Evolutionary conservation across 257 asterid genomes (phyloP).

Genomic region (Osmanthus fragrans): DNA sequence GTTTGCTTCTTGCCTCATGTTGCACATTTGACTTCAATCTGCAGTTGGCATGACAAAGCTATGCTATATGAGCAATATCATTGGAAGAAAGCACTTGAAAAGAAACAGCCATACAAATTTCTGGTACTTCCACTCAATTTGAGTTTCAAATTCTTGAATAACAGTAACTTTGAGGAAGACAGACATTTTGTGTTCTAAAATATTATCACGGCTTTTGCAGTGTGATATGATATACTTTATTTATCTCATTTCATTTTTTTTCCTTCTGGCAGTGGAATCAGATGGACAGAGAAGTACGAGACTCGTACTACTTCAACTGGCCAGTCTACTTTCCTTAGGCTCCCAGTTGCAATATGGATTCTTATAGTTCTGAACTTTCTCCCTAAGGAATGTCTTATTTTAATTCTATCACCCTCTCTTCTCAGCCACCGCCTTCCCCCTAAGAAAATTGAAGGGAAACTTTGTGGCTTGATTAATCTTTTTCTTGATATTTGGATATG

Average conservation of each 20-base stretch:
- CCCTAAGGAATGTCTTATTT: neutral
- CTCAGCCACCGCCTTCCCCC: neutral
- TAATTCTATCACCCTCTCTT: neutral
- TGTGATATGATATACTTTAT: neutral
- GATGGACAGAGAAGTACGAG: conserved; percentile 55
- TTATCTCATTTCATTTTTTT: conserved; percentile 16
- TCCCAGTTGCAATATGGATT: neutral
- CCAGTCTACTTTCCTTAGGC: conserved; percentile 69
- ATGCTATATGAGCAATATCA: conserved; percentile 88
- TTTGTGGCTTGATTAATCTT: conserved; percentile 13
- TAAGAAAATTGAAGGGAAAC: neutral
- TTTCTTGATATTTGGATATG: conserved; percentile 8
- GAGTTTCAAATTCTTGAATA: neutral
- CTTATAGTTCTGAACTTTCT: conserved; percentile 3
- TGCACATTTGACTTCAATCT: conserved; percentile 16
- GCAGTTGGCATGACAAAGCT: conserved; percentile 93
- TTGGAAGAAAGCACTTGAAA: conserved; percentile 81
- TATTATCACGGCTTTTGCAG: too few species aligned
- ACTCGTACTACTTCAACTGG: conserved; percentile 90
- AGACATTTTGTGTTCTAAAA: neutral
- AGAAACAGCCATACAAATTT: conserved; percentile 69
- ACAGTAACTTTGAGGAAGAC: too few species aligned
- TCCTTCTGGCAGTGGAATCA: conserved; percentile 76
- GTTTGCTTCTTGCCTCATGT: neutral
- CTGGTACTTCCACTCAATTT: conserved; percentile 47